Evolutionary conservation across 2,329 filamentous ascomycete genomes (phyloP).

Genomic region (Fusarium cyanostomum): DNA sequence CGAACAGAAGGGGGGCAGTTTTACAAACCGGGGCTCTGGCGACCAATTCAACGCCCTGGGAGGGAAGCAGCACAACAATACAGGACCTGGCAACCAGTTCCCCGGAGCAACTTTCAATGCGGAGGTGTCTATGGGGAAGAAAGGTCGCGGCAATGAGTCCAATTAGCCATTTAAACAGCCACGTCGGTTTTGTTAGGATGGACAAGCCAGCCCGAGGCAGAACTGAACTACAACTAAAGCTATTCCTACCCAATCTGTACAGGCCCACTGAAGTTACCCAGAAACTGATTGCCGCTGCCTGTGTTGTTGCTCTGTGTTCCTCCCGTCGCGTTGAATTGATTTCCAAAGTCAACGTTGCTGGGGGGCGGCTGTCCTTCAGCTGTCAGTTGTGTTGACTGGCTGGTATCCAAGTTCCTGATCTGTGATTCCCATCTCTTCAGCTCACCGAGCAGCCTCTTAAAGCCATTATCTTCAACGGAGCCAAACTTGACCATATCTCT

Average conservation of each 20-base stretch:
- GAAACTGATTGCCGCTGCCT: neutral
- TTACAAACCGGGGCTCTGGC: neutral
- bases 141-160: too few relatives aligned
- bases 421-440: constrained; percentile 12
- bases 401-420: neutral
- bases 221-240: too few relatives aligned
- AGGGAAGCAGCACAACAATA: neutral
- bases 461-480: constrained; percentile 43
- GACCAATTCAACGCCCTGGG: neutral
- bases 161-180: too few relatives aligned
- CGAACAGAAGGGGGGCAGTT: neutral
- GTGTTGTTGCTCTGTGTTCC: neutral
- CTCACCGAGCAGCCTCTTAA: constrained; percentile 40
- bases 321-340: neutral
- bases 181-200: too few relatives aligned
- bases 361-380: neutral
- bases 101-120: neutral
- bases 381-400: neutral
- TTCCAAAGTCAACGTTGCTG: neutral
- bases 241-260: too few relatives aligned
- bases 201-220: too few relatives aligned
- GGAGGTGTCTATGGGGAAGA: neutral
- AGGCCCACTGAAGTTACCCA: too few relatives aligned
- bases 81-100: neutral
- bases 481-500: constrained; percentile 10